Conservation (phyloP, 1,284 basidiomycete species). For the Pterulicium gracile region DNA sequence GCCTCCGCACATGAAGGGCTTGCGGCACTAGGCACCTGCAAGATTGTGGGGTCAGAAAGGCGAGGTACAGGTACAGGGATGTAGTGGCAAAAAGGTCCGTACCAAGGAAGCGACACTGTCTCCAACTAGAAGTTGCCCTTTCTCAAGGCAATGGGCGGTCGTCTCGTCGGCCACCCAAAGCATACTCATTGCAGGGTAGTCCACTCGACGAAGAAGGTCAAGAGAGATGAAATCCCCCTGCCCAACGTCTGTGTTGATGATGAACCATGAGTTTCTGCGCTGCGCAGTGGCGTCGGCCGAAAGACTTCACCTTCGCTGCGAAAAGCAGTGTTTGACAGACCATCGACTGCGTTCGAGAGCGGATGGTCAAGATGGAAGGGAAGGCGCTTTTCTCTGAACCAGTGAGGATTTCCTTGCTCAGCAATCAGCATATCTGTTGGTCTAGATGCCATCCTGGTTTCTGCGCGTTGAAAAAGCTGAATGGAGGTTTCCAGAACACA, state of each 20-base stretch:
- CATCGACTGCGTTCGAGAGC: conserved; percentile 48
- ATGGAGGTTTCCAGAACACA: conserved; percentile 51
- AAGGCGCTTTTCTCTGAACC: conserved; percentile 23
- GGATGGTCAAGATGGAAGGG: conserved; percentile 32
- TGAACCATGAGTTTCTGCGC: conserved; percentile 6
- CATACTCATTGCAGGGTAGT: not conserved
- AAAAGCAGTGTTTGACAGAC: conserved; percentile 35
- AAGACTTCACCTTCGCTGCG: conserved; percentile 25
- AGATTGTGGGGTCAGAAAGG: not conserved
- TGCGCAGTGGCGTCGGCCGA: conserved; percentile 31
- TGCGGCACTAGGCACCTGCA: not conserved
- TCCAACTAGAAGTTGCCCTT: not conserved
- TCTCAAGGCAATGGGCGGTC: not conserved
- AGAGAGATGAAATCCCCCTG: conserved; percentile 36
- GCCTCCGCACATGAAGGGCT: not conserved
- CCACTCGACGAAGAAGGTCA: conserved; percentile 25
- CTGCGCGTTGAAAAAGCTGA: conserved; percentile 25
- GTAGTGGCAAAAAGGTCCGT: not conserved
- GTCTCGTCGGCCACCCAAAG: not conserved
- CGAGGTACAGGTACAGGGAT: not conserved
- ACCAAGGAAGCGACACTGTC: not conserved
- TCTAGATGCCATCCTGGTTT: conserved; percentile 15
- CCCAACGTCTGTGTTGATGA: conserved; percentile 21
- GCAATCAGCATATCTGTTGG: conserved; percentile 29
- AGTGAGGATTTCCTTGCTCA: conserved; percentile 23